Conservation (phyloP, 345 rosid species). For the Theobroma cacao region DNA sequence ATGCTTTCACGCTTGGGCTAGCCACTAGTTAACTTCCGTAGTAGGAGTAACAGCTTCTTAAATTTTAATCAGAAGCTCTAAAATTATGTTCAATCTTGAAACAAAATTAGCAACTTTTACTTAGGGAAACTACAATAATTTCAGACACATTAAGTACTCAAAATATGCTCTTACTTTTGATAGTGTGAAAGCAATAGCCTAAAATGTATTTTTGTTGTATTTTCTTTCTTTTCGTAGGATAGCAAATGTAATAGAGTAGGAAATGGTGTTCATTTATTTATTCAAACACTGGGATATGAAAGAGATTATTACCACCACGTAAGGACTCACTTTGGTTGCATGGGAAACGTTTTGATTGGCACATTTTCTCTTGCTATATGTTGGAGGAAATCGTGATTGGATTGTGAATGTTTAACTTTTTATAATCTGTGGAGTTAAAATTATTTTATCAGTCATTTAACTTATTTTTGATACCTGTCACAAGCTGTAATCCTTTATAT, state of each 20-base stretch:
- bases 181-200: neutral
- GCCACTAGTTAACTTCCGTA: neutral
- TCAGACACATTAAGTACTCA: neutral
- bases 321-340: neutral
- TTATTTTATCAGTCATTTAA: neutral
- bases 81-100: neutral
- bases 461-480: neutral
- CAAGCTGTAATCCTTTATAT: neutral
- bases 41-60: neutral
- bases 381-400: neutral
- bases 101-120: neutral
- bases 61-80: neutral
- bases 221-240: neutral
- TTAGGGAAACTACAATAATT: neutral
- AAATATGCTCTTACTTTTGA: neutral
- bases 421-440: neutral
- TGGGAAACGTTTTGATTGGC: neutral
- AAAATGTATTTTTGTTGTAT: neutral
- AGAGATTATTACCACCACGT: neutral
- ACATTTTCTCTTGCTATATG: neutral
- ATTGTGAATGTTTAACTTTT: neutral
- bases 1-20: neutral
- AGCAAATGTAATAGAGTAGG: neutral
- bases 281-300: neutral
- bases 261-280: neutral